These are phyloP conservation scores for Metarhizium brunneum DNA, from an alignment of 2,329 filamentous ascomycete genomes.

Conservation along the genomic window DNA sequence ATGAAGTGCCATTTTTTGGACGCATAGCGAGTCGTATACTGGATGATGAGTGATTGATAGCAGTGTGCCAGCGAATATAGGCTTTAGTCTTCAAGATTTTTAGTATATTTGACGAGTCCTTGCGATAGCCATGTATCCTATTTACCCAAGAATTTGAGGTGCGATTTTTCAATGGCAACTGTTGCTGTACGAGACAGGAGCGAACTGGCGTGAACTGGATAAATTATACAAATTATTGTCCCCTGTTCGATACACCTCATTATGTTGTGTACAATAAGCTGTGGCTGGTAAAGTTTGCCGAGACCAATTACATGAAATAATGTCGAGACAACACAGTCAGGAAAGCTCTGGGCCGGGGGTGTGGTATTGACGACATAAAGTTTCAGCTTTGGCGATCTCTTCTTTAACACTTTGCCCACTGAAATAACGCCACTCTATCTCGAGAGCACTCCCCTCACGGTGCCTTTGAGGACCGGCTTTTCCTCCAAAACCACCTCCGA, in stretches of 20 bases:
- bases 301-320: no score
- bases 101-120: not conserved
- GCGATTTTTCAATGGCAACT: no score
- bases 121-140: not conserved
- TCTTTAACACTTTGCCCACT: not conserved
- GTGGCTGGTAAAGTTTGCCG: no score
- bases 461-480: conserved; percentile 37
- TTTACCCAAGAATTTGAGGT: no score
- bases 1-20: conserved; percentile 82
- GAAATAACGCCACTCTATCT: conserved; percentile 22
- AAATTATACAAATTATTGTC: no score
- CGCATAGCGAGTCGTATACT: conserved; percentile 78
- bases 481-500: conserved; percentile 40
- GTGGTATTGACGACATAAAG: not conserved
- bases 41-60: conserved; percentile 59
- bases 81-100: not conserved
- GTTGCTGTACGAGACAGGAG: no score
- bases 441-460: conserved; percentile 39
- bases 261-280: no score
- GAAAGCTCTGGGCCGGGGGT: no score
- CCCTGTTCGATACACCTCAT: no score
- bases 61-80: not conserved
- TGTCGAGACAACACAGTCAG: no score
- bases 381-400: not conserved
- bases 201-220: no score